These are phyloP conservation scores for Chlorella ohadii DNA, from an alignment of 139 green algal genomes.

Conservation along the genomic window DNA sequence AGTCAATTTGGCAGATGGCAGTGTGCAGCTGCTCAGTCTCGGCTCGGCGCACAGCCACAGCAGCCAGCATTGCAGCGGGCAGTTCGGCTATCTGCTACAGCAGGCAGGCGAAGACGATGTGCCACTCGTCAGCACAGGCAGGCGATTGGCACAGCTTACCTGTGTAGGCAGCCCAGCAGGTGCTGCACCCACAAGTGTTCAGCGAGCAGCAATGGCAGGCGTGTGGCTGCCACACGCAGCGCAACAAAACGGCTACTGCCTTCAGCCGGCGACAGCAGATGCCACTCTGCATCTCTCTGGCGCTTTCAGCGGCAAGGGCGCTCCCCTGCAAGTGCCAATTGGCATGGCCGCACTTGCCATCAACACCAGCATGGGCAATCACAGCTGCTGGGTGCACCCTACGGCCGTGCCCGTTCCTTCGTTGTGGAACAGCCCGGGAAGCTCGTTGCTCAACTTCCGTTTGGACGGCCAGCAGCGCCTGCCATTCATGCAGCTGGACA, in stretches of 20 bases:
- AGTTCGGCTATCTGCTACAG: no score
- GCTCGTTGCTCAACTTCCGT: background rate
- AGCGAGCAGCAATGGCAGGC: background rate
- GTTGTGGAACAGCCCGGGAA: no score
- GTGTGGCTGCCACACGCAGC: background rate
- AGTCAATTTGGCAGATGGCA: background rate
- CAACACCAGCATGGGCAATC: no score
- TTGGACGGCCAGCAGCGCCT: background rate
- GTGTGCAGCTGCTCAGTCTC: background rate
- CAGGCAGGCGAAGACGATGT: no score
- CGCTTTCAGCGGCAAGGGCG: background rate
- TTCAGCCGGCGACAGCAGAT: constrained; percentile 43
- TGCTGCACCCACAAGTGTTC: background rate
- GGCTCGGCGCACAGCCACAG: no score
- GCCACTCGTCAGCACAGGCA: no score
- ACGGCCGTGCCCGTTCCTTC: background rate
- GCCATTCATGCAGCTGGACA: background rate
- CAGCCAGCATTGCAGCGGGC: no score
- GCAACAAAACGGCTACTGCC: background rate
- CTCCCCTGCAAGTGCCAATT: background rate
- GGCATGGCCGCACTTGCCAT: background rate
- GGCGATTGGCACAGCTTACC: background rate
- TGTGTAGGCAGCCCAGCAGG: background rate
- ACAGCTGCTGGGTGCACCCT: background rate
- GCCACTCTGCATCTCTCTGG: constrained; percentile 37